Conservation (phyloP, 345 rosid species). For the Gossypium australe region DNA sequence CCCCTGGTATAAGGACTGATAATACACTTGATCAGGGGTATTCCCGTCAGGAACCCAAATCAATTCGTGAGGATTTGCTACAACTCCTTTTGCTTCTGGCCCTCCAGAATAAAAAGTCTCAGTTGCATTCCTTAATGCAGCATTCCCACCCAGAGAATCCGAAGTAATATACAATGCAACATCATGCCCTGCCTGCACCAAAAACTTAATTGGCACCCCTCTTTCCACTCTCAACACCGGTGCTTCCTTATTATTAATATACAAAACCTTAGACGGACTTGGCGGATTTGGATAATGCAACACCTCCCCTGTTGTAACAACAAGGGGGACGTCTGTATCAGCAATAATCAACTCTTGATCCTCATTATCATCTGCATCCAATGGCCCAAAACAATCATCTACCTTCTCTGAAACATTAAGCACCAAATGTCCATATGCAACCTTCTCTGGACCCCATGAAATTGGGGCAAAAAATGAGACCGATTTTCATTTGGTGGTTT, state of each 20-base stretch:
- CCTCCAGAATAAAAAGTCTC: constrained; percentile 92
- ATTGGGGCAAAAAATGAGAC: constrained; percentile 81
- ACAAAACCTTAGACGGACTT: constrained; percentile 55
- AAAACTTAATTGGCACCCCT: constrained; percentile 64
- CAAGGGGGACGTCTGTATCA: constrained; percentile 48
- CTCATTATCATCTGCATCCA: constrained; percentile 65
- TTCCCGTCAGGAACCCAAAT: constrained; percentile 88
- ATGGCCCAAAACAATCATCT: constrained; percentile 40
- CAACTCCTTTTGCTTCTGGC: constrained; percentile 80
- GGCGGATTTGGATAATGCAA: constrained; percentile 64
- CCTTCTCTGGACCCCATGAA: constrained; percentile 63
- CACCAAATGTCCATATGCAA: constrained; percentile 42
- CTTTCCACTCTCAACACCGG: constrained; percentile 70
- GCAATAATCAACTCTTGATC: constrained; percentile 65
- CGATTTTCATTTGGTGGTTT: constrained; percentile 75
- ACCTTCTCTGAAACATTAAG: constrained; percentile 43
- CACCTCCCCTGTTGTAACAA: constrained; percentile 40
- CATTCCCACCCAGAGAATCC: constrained; percentile 88
- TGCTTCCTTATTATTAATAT: constrained; percentile 66
- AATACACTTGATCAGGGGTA: constrained; percentile 84
- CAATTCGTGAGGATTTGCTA: constrained; percentile 67
- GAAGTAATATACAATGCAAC: constrained; percentile 76
- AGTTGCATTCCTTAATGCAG: constrained; percentile 62
- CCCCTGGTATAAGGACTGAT: constrained; percentile 71
- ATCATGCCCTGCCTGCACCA: constrained; percentile 67